Evolutionary conservation across 2,329 filamentous ascomycete genomes (phyloP), one percentile per base, ranked within the genome.

Genomic region (Orbilia quercus): DNA sequence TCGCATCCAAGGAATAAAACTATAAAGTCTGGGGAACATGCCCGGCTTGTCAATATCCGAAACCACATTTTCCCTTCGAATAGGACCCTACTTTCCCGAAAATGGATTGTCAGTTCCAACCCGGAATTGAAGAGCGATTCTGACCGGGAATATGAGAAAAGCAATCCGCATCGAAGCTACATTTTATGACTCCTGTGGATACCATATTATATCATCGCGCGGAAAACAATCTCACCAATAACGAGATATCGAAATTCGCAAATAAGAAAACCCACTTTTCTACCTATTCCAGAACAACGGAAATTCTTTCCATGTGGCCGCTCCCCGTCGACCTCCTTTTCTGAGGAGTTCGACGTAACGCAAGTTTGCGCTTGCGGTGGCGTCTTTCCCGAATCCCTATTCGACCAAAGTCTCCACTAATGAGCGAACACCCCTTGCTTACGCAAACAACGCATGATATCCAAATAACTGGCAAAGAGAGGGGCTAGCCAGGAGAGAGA

Each of bases 361-460:
- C 38, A 55, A 64, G 62, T 58, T 59, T 44, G 38, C 25, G 58
- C 50, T 20, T 31, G 48, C 18, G n/a, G 58, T 64, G 67, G 67
- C 67, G 59, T n/a, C 25, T 22, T 63, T 48, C 50, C 42, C 40
- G 42, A 47, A 48, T 22, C 31, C 23, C 50, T 48, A 70, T 70
- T 70, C 45, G 65, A 55, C 38, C 38, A 57, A 34, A 23, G 38
- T 59, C 44, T 65, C 59, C 58, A 72, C 58, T 63, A 45, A 51
- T 31, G 31, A 31, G 31, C 58, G 36, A 38, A 45, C 20, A 59
- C 48, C 67, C 36, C 67, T 45, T 59, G 58, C 44, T 54, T 42
- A 53, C 28, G 59, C 67, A 72, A 72, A 72, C 67, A 72, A 51
- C 67, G 65, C 53, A 54, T 31, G 50, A 54, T 20, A 16, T 36